These are phyloP conservation scores for Teratosphaeria destructans DNA, from an alignment of 2,329 filamentous ascomycete genomes.

Conservation along the genomic window DNA sequence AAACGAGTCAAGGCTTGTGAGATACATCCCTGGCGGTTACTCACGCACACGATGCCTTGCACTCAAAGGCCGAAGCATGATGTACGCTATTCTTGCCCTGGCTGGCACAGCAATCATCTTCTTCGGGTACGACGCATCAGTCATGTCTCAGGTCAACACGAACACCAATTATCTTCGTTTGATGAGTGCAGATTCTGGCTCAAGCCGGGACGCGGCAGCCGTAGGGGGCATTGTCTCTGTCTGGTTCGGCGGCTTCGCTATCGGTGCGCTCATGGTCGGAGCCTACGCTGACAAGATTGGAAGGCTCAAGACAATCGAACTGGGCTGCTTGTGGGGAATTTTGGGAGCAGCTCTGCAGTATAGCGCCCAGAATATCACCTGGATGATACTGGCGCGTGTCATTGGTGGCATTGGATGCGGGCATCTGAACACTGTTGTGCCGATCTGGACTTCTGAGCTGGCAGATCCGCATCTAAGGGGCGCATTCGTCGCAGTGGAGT, in stretches of 20 bases:
- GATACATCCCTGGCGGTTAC: slow-evolving; percentile 1
- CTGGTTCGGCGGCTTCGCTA: neutral
- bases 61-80: neutral
- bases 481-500: slow-evolving; percentile 1
- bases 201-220: neutral
- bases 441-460: slow-evolving; percentile 1
- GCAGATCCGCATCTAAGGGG: slow-evolving; percentile 1
- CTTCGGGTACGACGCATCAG: slow-evolving; percentile 1
- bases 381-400: slow-evolving; percentile 2
- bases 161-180: neutral
- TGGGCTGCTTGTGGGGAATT: slow-evolving; percentile 1
- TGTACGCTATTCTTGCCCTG: neutral
- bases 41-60: neutral
- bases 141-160: slow-evolving; percentile 1
- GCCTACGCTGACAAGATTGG: neutral
- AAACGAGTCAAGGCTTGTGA: neutral
- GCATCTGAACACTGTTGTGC: slow-evolving; percentile 1
- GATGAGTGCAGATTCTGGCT: neutral
- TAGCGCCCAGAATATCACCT: slow-evolving; percentile 1
- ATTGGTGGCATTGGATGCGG: slow-evolving; percentile 1
- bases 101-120: slow-evolving; percentile 1
- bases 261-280: slow-evolving; percentile 1
- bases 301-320: neutral
- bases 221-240: slow-evolving; percentile 1
- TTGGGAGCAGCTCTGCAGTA: neutral